Evolutionary conservation across 352 stramenopile species (phyloP), one percentile per base, ranked within the genome.

Genomic region (Globisporangium megalacanthum): DNA sequence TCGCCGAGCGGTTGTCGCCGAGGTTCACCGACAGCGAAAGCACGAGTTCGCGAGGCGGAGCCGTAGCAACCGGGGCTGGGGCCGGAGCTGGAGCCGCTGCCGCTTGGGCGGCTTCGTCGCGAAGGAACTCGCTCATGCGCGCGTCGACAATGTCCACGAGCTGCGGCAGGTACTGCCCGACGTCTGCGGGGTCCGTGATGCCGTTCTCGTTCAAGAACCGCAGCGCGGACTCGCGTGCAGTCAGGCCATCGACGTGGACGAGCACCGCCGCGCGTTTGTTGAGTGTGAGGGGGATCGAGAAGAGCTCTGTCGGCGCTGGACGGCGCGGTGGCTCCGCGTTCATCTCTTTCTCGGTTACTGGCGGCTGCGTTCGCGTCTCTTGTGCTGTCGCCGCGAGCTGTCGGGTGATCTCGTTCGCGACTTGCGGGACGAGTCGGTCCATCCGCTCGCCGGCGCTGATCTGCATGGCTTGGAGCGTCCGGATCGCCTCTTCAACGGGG

Each of bases 281-380:
- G 35, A 91, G 39, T 25, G 71, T 88, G 29, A 93, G 39, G 13
- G 79, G 75, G 35, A 91, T 69, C 14, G 80, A 88, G 42, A 91
- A 91, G 39, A 89, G 54, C 49, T 93, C 83, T 29, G 56, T 60
- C 15, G 42, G 64, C 0, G 48, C 37, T 35, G 67, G 59, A 39
- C 35, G 6, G 8, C 13, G 17, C 8, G 58, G 36, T 35, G 54
- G 48, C 19, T 68, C 58, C 45, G 68, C 46, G 7, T 65, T 49
- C 10, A 22, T 33, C 29, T 49, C 15, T 49, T 35, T 37, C 54
- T n/a, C 20, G 25, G 37, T 8, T 49, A 45, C 33, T 19, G 49
- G 11, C 6, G 10, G 39, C 39, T 37, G 58, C 0, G 44, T 17
- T 29, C 19, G 44, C 22, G 45, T 41, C 49, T 15, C 20, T 31